These are phyloP conservation scores for Microdochium bolleyi DNA, from an alignment of 2,329 filamentous ascomycete species.

Conservation along the genomic window DNA sequence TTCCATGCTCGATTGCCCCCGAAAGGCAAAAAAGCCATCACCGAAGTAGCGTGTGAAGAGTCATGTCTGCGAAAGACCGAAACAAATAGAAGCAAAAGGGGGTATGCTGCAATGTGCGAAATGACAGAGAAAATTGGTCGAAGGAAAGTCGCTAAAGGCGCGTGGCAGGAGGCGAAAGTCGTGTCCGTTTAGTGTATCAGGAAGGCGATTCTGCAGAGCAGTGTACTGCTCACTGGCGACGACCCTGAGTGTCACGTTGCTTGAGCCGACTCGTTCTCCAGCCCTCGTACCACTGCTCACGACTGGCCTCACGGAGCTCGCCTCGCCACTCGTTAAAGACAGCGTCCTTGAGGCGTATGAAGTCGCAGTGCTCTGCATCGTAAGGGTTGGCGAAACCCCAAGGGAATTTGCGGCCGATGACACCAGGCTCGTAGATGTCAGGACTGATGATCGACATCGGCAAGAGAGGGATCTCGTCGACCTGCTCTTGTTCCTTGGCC, in stretches of 20 bases:
- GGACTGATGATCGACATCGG: slow-evolving; percentile 92
- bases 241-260: slow-evolving; percentile 32
- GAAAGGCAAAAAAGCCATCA: neutral
- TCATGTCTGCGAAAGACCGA: neutral
- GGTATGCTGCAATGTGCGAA: slow-evolving; percentile 3
- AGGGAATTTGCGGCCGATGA: slow-evolving; percentile 81
- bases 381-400: slow-evolving; percentile 97
- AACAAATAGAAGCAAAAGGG: neutral
- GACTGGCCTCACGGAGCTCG: slow-evolving; percentile 82
- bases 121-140: slow-evolving; percentile 6
- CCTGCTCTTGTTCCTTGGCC: slow-evolving; percentile 35
- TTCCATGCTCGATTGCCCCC: neutral
- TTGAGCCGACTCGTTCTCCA: slow-evolving; percentile 75
- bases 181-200: slow-evolving; percentile 6
- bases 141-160: slow-evolving; percentile 11
- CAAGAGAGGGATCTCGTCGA: slow-evolving; percentile 59
- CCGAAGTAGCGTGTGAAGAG: neutral
- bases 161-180: neutral
- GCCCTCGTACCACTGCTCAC: slow-evolving; percentile 90
- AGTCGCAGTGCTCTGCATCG: slow-evolving; percentile 88
- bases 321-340: slow-evolving; percentile 91
- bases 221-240: slow-evolving; percentile 24
- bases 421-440: slow-evolving; percentile 75
- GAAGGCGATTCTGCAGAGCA: slow-evolving; percentile 5
- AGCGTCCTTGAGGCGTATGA: slow-evolving; percentile 78